Base-by-base conservation (phyloP, 2,329 filamentous ascomycete genomes). In the Fusarium solani-melongenae region DNA sequence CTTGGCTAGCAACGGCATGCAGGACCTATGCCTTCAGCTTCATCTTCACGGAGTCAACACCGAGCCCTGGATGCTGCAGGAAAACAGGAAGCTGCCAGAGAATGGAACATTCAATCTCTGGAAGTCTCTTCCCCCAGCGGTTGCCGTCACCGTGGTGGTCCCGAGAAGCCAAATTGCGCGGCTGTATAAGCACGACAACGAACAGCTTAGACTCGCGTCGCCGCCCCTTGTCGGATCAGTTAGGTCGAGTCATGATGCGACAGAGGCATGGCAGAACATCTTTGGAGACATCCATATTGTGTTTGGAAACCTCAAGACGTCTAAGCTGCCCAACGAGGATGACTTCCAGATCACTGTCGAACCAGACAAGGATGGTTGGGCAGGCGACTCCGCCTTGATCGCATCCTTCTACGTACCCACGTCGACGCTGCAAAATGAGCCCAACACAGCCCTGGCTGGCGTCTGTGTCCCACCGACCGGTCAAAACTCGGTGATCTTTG, bases 391-490 rank as follows among this genome's bases (percentile, higher is more conserved):
- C 6, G 73, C 83, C 1, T 73, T 88, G 20, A 65, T 86, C 49
- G 83, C 79, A 4, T 84, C 84, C 0, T 86, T 86, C 73, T 82
- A 83, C 27, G 82, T 83, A 5, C 81, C 84, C 4, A 77, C 83
- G 1, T 72, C 75, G 5, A 67, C 78, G 1, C 74, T 86, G 1
- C 81, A 83, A 46, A 63, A 78, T 6, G 80, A 84, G 39, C 79
- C 80, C 6, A 73, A 75, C 34, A 77, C 76, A 5, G 73, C 78
- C 1, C 62, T 75, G 10, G 76, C 86, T 17, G 79, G 81, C 6
- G 67, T 87, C 9, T 76, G 69, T 24, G 66, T 85, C 2, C 70
- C 78, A 8, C 71, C 70, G 6, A 80, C 79, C 2, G 34, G 57
- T 0, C 75, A 78, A 11, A 81, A 69, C 49, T 55, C 76, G 5